Conservation (phyloP, 805 yeast species). For the Ogataea haglerorum region DNA sequence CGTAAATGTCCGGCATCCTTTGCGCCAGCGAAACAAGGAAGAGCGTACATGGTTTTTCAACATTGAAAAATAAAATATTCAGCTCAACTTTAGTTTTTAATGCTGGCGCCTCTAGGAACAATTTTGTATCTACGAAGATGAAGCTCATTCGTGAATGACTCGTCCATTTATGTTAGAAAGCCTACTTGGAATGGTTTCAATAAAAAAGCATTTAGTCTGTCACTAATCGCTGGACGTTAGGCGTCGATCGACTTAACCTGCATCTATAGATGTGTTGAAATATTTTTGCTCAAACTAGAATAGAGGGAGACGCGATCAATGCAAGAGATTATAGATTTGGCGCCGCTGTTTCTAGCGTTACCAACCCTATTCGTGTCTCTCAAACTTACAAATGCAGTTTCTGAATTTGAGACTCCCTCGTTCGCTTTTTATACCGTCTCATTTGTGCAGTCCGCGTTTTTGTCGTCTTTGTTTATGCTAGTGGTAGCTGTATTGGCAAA, state of each 20-base stretch:
- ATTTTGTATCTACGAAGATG: too few species aligned
- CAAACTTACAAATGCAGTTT: constrained; percentile 19
- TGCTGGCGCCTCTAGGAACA: too few species aligned
- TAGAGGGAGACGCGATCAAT: constrained; percentile 4
- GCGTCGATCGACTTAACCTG: constrained; percentile 7
- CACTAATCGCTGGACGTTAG: too few species aligned
- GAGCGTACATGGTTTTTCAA: too few species aligned
- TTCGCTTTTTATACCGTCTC: constrained; percentile 9
- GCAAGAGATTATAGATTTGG: constrained; percentile 23
- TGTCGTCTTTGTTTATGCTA: constrained; percentile 24
- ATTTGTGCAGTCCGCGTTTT: constrained; percentile 20
- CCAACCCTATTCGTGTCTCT: constrained; percentile 34
- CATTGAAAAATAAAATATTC: too few species aligned
- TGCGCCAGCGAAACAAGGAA: too few species aligned
- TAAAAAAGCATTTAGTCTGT: too few species aligned
- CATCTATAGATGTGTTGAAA: background rate
- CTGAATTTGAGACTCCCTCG: background rate
- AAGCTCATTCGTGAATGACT: too few species aligned
- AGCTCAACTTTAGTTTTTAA: too few species aligned
- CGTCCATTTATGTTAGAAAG: too few species aligned
- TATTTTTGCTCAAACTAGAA: constrained; percentile 3
- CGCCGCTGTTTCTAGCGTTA: constrained; percentile 33
- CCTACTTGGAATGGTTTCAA: too few species aligned
- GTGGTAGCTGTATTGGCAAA: constrained; percentile 4
- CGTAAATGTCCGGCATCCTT: too few species aligned